A percentile compares a stretch with the other conserved stretches of the same genome.
Evolutionary conservation across 2,329 filamentous ascomycete genomes (phyloP).

Genomic region (Aspergillus sp.): DNA sequence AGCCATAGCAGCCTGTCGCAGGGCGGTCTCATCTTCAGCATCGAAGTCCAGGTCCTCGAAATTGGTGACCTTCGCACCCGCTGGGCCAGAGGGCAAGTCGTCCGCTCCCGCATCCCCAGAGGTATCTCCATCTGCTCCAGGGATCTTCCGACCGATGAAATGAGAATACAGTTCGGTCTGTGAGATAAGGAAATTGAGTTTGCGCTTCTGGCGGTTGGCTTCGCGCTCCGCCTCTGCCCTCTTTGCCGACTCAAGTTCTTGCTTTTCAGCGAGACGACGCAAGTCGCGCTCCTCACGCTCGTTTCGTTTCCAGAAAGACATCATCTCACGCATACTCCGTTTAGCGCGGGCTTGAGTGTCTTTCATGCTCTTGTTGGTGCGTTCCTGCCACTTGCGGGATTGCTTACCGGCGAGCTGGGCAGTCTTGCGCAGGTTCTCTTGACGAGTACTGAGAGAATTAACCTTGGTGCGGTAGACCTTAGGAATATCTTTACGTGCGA

Average conservation of each 20-base stretch:
- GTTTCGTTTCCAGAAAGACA: slow-evolving; percentile 98
- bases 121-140: slow-evolving; percentile 92
- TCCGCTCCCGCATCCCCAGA: slow-evolving; percentile 77
- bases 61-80: slow-evolving; percentile 75
- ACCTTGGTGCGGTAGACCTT: slow-evolving; percentile 89
- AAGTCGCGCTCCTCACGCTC: slow-evolving; percentile 95
- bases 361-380: slow-evolving; percentile 98
- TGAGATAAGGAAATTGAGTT: slow-evolving; percentile 98
- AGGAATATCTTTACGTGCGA: slow-evolving; percentile 88
- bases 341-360: slow-evolving; percentile 96
- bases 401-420: slow-evolving; percentile 96
- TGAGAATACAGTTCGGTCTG: slow-evolving; percentile 98
- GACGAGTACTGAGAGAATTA: slow-evolving; percentile 80
- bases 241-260: slow-evolving; percentile 94
- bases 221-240: slow-evolving; percentile 97
- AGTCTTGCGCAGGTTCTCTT: slow-evolving; percentile 97
- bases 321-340: slow-evolving; percentile 99
- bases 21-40: slow-evolving; percentile 80
- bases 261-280: slow-evolving; percentile 88
- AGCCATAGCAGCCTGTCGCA: slow-evolving; percentile 83
- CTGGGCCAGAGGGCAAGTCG: slow-evolving; percentile 46
- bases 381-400: slow-evolving; percentile 92
- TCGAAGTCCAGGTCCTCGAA: slow-evolving; percentile 97
- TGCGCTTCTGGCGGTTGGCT: slow-evolving; percentile 94
- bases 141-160: slow-evolving; percentile 99